These are phyloP conservation scores for Phycomyces nitens DNA, from an alignment of 192 early-diverging fungal genomes.

Conservation along the genomic window DNA sequence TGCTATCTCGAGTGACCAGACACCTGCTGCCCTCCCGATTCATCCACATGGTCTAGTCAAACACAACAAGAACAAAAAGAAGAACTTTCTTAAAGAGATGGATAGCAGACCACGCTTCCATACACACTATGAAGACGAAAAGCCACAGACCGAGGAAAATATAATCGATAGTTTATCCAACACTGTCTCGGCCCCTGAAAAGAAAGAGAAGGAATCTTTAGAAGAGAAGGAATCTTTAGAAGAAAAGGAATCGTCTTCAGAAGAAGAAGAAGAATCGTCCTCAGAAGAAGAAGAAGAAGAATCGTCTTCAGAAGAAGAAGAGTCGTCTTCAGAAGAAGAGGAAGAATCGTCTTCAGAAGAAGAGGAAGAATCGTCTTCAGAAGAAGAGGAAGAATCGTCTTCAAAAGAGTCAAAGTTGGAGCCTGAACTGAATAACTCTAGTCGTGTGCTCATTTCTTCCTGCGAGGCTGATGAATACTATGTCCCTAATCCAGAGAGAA, in stretches of 20 bases:
- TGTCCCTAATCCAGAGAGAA: neutral
- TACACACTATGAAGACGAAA: neutral
- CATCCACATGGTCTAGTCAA: constrained; percentile 4
- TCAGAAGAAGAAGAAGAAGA: too few relatives aligned
- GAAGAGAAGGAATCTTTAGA: neutral
- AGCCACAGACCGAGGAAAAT: neutral
- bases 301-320: too few relatives aligned
- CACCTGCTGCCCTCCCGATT: neutral
- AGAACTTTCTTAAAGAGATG: neutral
- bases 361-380: neutral
- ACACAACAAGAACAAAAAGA: neutral
- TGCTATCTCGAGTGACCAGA: neutral
- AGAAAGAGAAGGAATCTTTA: too few relatives aligned
- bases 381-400: too few relatives aligned
- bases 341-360: constrained; percentile 4
- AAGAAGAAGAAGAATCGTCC: too few relatives aligned
- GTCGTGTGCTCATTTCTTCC: neutral
- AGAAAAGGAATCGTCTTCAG: neutral
- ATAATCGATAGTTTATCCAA: too few relatives aligned
- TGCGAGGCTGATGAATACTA: neutral
- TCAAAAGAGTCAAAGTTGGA: neutral
- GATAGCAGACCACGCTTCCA: neutral
- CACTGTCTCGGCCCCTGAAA: too few relatives aligned
- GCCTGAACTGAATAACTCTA: neutral
- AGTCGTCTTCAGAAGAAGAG: neutral